Percentiles rank a stretch among this genome's conserved stretches.
phyloP scores from a whole-genome alignment of 495 filamentous ascomycete genomes.

The Trichoderma orchidacearum region DNA sequence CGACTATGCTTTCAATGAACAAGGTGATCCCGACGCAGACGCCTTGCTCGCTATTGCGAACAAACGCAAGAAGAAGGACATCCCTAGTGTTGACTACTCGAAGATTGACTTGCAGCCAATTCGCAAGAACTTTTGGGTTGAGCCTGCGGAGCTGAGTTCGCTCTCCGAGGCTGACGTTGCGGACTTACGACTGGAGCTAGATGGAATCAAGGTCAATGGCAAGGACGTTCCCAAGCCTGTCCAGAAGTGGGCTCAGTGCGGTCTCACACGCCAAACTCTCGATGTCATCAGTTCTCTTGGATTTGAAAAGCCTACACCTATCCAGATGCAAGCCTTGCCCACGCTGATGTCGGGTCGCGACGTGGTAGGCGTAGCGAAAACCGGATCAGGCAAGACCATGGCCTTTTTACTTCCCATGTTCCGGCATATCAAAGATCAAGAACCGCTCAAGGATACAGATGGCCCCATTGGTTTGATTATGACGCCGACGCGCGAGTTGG shows the following conservation, averaged over 20 bases:
- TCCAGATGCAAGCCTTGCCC: constrained; percentile 91
- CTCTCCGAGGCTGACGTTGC: constrained; percentile 80
- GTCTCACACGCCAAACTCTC: constrained; percentile 72
- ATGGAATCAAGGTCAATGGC: constrained; percentile 85
- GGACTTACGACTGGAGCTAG: constrained; percentile 71
- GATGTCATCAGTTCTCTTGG: constrained; percentile 73
- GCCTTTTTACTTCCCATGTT: constrained; percentile 95
- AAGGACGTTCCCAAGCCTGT: constrained; percentile 84
- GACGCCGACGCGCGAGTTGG: constrained; percentile 90
- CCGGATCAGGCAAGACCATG: constrained; percentile 96
- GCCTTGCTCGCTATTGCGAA: constrained; percentile 69
- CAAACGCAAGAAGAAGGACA: constrained; percentile 95
- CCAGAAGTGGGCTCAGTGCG: constrained; percentile 93
- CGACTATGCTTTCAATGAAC: constrained; percentile 59
- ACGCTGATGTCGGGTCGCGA: constrained; percentile 94
- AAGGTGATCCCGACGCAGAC: constrained; percentile 64
- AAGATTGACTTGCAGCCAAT: constrained; percentile 79
- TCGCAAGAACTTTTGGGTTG: constrained; percentile 86
- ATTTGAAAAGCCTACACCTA: constrained; percentile 82
- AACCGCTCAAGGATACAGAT: constrained; percentile 67
- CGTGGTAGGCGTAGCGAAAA: constrained; percentile 94
- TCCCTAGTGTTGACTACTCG: constrained; percentile 70
- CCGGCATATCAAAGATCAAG: constrained; percentile 91
- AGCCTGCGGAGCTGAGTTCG: constrained; percentile 67
- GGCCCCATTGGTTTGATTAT: constrained; percentile 82